A percentile compares a stretch with the other conserved stretches of the same genome.
These are phyloP conservation scores for Penicillium griseofulvum DNA, from an alignment of 2,329 filamentous ascomycete genomes.

Conservation along the genomic window DNA sequence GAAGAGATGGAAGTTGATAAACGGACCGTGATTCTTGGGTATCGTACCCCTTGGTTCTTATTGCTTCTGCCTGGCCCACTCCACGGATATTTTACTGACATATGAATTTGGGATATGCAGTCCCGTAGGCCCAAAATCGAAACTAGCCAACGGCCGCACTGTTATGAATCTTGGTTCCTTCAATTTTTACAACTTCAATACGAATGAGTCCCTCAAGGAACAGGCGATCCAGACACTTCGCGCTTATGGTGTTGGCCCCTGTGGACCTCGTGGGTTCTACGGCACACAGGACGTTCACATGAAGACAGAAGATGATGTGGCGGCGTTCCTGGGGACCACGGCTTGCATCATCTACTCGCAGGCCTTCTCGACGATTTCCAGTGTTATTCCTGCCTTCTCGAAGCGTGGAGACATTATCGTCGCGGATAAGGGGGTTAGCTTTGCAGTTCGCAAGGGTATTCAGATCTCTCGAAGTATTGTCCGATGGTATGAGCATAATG, in stretches of 20 bases:
- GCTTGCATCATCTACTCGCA: conserved; percentile 95
- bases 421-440: conserved; percentile 89
- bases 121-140: conserved; percentile 84
- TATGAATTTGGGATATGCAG: conserved; percentile 46
- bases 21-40: conserved; percentile 85
- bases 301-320: conserved; percentile 92
- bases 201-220: conserved; percentile 88
- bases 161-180: conserved; percentile 92
- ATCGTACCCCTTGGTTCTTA: conserved; percentile 26
- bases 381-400: conserved; percentile 93
- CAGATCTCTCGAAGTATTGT: conserved; percentile 90
- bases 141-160: conserved; percentile 81
- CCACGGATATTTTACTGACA: conserved; percentile 9
- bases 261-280: conserved; percentile 96
- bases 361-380: conserved; percentile 93
- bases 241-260: conserved; percentile 94
- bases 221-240: conserved; percentile 91
- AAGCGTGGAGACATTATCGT: conserved; percentile 98
- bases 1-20: conserved; percentile 83
- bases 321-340: conserved; percentile 80
- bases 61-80: neutral
- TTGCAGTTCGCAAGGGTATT: conserved; percentile 87
- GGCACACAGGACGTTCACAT: conserved; percentile 98
- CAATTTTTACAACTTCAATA: conserved; percentile 97
- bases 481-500: conserved; percentile 91